Conservation (phyloP, 306 rosid genomes). For the Cucurbita moschata region DNA sequence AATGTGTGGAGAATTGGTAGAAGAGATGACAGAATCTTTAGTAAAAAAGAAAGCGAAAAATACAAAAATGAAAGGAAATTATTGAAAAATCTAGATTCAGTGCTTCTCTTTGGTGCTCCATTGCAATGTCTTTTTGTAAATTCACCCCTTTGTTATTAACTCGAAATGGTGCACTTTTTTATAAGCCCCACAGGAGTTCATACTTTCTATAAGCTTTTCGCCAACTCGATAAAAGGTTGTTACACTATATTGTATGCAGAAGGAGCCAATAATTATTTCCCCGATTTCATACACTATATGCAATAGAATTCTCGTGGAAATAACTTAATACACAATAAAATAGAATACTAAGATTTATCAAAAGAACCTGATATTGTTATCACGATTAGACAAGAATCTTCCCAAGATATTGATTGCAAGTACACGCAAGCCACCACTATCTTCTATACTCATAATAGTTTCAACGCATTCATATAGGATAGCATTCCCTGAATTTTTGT, state of each 20-base stretch:
- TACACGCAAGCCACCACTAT: conserved; percentile 90
- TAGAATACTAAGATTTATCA: not conserved
- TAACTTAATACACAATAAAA: not conserved
- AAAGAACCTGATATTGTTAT: conserved; percentile 88
- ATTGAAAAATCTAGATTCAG: not conserved
- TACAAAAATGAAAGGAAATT: not conserved
- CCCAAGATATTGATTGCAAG: conserved; percentile 95
- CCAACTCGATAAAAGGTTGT: not conserved
- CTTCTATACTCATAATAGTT: conserved; percentile 97
- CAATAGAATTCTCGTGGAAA: not conserved
- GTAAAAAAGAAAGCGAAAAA: not conserved
- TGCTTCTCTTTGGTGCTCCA: not conserved
- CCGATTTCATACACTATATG: not conserved
- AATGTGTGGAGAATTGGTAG: not conserved
- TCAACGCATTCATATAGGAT: conserved; percentile 89
- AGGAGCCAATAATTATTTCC: not conserved
- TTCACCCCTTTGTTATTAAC: not conserved
- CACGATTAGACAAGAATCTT: conserved; percentile 92
- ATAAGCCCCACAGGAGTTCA: not conserved
- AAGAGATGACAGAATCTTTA: not conserved
- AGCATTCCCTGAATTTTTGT: conserved; percentile 95
- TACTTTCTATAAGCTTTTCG: not conserved
- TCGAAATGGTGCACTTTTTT: not conserved
- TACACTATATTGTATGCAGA: not conserved
- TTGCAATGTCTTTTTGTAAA: not conserved